Conservation (phyloP, 2,329 filamentous ascomycete species). For the Penicillium sp. region DNA sequence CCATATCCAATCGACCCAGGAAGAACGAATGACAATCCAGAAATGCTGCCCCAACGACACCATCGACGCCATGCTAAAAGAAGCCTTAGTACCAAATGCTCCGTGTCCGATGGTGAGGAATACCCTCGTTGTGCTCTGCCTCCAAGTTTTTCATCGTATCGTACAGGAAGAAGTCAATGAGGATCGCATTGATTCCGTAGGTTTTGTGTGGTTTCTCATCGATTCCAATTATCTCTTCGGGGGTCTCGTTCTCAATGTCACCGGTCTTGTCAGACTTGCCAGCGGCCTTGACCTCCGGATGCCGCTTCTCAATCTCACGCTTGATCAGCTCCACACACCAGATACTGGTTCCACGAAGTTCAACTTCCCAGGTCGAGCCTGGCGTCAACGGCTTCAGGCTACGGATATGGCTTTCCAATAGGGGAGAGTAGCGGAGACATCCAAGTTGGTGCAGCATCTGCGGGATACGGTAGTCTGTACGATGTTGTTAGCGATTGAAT, state of each 20-base stretch:
- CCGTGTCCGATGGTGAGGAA: conserved; percentile 84
- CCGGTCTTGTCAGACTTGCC: conserved; percentile 2
- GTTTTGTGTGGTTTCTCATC: conserved; percentile 20
- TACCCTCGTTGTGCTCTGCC: conserved; percentile 52
- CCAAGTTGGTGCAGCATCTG: conserved; percentile 85
- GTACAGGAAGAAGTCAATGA: conserved; percentile 97
- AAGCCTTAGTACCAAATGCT: conserved; percentile 82
- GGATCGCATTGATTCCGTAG: conserved; percentile 71
- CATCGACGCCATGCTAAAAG: not conserved
- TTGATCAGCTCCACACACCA: conserved; percentile 92
- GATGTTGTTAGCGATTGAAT: not conserved
- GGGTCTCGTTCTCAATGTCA: not conserved
- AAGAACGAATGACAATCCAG: not conserved
- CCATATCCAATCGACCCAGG: not conserved
- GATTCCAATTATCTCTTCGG: not conserved
- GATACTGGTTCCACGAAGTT: conserved; percentile 88
- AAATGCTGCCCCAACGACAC: not conserved
- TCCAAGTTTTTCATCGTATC: conserved; percentile 90
- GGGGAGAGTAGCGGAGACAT: conserved; percentile 80
- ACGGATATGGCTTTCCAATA: conserved; percentile 69
- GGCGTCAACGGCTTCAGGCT: conserved; percentile 65
- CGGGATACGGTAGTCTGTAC: conserved; percentile 83
- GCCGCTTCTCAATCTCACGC: conserved; percentile 71
- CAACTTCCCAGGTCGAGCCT: conserved; percentile 78
- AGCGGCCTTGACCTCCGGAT: conserved; percentile 63